Conservation (phyloP, 495 filamentous ascomycete genomes). For the Talaromyces liani region DNA sequence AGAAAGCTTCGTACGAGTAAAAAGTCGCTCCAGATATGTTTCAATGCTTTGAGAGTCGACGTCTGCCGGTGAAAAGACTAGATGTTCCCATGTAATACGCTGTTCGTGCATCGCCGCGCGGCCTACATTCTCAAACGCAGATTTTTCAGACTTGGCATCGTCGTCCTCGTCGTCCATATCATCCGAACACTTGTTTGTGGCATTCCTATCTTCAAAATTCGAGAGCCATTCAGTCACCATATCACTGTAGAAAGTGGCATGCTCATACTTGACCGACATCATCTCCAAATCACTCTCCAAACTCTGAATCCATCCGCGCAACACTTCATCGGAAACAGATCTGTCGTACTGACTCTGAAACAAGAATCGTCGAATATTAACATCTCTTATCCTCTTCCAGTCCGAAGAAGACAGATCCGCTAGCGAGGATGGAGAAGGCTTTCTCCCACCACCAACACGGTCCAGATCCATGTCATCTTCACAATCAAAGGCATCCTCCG, state of each 20-base stretch:
- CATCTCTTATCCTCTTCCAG: conserved; percentile 18
- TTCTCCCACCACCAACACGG: not conserved
- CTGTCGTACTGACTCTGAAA: conserved; percentile 50
- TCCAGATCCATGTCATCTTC: conserved; percentile 27
- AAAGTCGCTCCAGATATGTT: conserved; percentile 46
- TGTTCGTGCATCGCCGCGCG: conserved; percentile 44
- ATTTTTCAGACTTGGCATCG: conserved; percentile 9
- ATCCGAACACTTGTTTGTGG: conserved; percentile 13
- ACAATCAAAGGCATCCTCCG: conserved; percentile 29
- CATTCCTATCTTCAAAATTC: conserved; percentile 9
- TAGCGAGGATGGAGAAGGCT: not conserved
- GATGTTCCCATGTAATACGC: conserved; percentile 46
- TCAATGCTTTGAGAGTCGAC: conserved; percentile 39
- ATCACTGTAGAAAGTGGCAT: conserved; percentile 53
- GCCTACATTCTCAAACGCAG: conserved; percentile 29
- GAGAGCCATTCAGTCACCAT: conserved; percentile 58
- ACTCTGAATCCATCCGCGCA: conserved; percentile 39
- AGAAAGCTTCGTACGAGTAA: conserved; percentile 30
- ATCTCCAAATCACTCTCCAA: conserved; percentile 41
- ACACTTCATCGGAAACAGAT: conserved; percentile 39
- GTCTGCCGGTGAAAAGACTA: conserved; percentile 44
- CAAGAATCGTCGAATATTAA: conserved; percentile 44
- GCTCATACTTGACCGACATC: conserved; percentile 50
- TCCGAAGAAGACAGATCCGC: not conserved
- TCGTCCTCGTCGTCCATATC: conserved; percentile 6